Conservation (phyloP, 352 stramenopile species). For the Thalassiosira exigua region DNA sequence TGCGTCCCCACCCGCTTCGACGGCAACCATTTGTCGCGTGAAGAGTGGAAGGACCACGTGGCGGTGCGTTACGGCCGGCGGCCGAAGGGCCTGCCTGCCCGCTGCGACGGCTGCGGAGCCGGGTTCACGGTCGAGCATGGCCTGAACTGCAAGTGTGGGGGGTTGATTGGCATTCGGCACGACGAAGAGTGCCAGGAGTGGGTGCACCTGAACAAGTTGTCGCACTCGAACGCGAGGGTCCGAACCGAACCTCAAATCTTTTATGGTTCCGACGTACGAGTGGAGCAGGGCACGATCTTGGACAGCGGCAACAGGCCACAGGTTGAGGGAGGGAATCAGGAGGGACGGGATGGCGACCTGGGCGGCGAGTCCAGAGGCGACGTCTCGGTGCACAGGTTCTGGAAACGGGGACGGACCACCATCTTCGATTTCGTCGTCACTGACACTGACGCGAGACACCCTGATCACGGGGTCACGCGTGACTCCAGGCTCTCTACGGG, state of each 20-base stretch:
- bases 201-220: conserved; percentile 9
- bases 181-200: conserved; percentile 44
- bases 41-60: conserved; percentile 47
- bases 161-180: conserved; percentile 46
- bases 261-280: conserved; percentile 14
- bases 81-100: conserved; percentile 14
- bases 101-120: conserved; percentile 47
- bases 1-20: no score
- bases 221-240: conserved; percentile 7
- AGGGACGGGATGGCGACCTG: no score
- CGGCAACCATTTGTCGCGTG: conserved; percentile 30
- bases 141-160: conserved; percentile 42
- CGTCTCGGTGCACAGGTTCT: conserved; percentile 23
- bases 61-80: conserved; percentile 33
- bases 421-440: conserved; percentile 51
- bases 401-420: conserved; percentile 3
- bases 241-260: no score
- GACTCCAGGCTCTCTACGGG: no score
- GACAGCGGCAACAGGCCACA: neutral
- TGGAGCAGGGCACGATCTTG: neutral
- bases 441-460: conserved; percentile 37
- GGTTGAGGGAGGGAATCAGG: no score
- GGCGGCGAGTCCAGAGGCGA: conserved; percentile 7
- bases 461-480: no score
- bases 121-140: conserved; percentile 49